Evolutionary conservation across 345 rosid species (phyloP).

Genomic region (Boechera divaricarpa): DNA sequence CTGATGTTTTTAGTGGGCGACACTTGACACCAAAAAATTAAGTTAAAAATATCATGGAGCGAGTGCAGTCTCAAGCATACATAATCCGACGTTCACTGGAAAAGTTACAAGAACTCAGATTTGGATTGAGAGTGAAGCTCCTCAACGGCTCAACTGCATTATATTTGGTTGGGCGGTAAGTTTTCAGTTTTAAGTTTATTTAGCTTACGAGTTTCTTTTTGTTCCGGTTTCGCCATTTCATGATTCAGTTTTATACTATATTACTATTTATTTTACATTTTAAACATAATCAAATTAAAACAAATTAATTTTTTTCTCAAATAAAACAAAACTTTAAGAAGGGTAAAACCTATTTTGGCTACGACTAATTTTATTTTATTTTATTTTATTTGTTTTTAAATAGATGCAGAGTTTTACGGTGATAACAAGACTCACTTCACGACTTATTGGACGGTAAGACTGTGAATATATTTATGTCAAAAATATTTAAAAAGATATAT

Average conservation of each 20-base stretch:
- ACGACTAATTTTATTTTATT: neutral
- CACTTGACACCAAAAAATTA: slow-evolving; percentile 4
- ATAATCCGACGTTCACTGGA: slow-evolving; percentile 12
- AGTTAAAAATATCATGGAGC: neutral
- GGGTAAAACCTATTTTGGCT: neutral
- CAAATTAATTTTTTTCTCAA: no score
- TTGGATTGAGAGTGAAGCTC: neutral
- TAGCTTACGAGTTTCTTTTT: neutral
- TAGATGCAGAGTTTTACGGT: slow-evolving; percentile 4
- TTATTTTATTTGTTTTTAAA: slow-evolving; percentile 1
- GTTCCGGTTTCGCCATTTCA: no score
- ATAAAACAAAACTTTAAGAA: no score
- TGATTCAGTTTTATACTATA: neutral
- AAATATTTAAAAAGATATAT: neutral
- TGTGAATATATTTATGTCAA: neutral
- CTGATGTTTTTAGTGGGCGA: slow-evolving; percentile 11
- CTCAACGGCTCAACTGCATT: slow-evolving; percentile 20
- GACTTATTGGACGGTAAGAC: slow-evolving; percentile 17
- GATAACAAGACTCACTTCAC: slow-evolving; percentile 5
- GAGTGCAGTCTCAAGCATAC: neutral
- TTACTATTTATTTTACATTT: neutral
- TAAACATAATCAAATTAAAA: neutral
- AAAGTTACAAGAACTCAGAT: neutral
- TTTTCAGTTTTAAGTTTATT: neutral
- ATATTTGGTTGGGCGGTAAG: slow-evolving; percentile 26